These are phyloP conservation scores for Boletus speciosus DNA, from an alignment of 768 basidiomycete species.

Conservation along the genomic window DNA sequence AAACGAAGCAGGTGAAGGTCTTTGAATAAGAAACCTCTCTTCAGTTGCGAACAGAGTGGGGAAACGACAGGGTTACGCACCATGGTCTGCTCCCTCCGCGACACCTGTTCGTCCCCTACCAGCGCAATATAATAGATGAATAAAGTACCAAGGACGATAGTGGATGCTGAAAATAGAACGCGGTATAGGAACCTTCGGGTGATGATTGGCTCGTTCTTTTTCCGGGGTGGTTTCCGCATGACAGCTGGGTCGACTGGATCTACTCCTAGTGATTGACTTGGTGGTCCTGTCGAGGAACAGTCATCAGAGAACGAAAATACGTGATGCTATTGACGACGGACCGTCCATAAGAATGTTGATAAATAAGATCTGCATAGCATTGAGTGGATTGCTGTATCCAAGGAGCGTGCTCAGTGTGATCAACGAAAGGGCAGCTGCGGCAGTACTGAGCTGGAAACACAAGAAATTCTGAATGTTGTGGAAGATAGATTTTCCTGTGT, in stretches of 20 bases:
- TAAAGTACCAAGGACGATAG: constrained; percentile 86
- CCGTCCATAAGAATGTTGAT: constrained; percentile 99
- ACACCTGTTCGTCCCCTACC: constrained; percentile 72
- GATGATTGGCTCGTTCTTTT: constrained; percentile 88
- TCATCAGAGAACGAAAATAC: background rate
- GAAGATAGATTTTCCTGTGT: constrained; percentile 89
- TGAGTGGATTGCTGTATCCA: constrained; percentile 86
- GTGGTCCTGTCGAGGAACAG: constrained; percentile 58
- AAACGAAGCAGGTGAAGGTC: constrained; percentile 97
- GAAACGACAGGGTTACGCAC: constrained; percentile 42
- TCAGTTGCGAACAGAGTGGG: background rate
- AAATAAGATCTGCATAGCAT: constrained; percentile 99
- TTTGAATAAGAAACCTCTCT: constrained; percentile 29
- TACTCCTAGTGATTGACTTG: constrained; percentile 93
- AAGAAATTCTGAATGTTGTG: constrained; percentile 99
- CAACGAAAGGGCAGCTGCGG: constrained; percentile 92
- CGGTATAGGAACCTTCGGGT: constrained; percentile 67
- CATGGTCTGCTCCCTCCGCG: constrained; percentile 93
- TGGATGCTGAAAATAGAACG: constrained; percentile 88
- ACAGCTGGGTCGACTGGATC: constrained; percentile 93
- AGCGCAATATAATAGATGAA: constrained; percentile 84
- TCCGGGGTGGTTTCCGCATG: constrained; percentile 90
- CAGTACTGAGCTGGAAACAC: constrained; percentile 94
- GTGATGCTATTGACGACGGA: constrained; percentile 28
- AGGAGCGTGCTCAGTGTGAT: constrained; percentile 94